phyloP scores from a whole-genome alignment of 108 stramenopile species.

The Cyclostephanos invisitatus region DNA sequence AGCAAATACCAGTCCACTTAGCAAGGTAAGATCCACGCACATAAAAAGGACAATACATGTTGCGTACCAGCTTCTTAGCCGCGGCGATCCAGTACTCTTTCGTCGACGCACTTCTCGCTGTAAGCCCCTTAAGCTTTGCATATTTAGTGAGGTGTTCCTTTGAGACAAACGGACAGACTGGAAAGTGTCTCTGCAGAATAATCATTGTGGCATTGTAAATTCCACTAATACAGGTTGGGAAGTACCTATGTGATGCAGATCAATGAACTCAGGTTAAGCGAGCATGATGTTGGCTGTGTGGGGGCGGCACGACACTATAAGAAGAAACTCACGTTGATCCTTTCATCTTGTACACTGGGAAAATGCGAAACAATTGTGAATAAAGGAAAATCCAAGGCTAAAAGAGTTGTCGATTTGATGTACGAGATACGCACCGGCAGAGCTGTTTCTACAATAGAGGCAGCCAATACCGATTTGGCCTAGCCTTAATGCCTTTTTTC shows the following conservation, averaged over 20 bases:
- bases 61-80: constrained; percentile 38
- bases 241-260: constrained; percentile 12
- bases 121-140: constrained; percentile 42
- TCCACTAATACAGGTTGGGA: constrained; percentile 34
- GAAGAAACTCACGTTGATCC: constrained; percentile 21
- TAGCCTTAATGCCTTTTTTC: constrained; percentile 72
- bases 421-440: constrained; percentile 3
- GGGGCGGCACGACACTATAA: neutral
- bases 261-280: neutral
- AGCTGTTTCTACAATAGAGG: constrained; percentile 55
- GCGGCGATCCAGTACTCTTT: constrained; percentile 49
- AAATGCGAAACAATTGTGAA: neutral
- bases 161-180: constrained; percentile 62
- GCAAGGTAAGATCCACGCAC: no score
- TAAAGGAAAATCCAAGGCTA: neutral
- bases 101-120: constrained; percentile 45
- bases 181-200: constrained; percentile 50
- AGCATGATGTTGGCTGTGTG: neutral
- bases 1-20: no score
- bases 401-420: neutral
- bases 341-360: constrained; percentile 26
- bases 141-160: constrained; percentile 45
- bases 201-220: constrained; percentile 55
- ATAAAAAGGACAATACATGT: neutral
- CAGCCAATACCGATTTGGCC: constrained; percentile 88